These are phyloP conservation scores for Epichloe aotearoae DNA, from an alignment of 2,329 filamentous ascomycete genomes.

Conservation along the genomic window DNA sequence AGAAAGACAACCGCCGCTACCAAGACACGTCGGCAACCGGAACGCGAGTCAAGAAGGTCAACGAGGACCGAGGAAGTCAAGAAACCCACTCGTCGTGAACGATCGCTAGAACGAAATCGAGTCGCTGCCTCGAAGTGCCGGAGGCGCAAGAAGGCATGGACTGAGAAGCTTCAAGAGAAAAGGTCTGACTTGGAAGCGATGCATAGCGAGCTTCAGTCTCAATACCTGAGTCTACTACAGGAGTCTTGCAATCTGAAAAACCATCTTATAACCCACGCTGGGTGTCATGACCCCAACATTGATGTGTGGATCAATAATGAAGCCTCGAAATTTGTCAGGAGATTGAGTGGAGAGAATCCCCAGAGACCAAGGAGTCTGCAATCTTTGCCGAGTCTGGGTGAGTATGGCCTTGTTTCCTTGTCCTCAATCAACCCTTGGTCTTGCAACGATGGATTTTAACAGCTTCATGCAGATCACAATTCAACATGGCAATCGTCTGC, in stretches of 20 bases:
- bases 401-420: background rate
- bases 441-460: background rate
- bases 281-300: conserved; percentile 39
- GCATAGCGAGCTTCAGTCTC: conserved; percentile 28
- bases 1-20: background rate
- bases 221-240: conserved; percentile 27
- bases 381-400: conserved; percentile 1
- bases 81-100: conserved; percentile 27
- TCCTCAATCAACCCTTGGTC: background rate
- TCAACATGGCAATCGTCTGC: background rate
- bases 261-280: conserved; percentile 37
- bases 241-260: conserved; percentile 36
- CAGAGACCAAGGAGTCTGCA: background rate
- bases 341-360: background rate
- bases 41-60: background rate
- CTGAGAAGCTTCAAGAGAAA: conserved; percentile 34
- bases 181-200: conserved; percentile 30
- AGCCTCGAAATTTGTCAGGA: conserved; percentile 33
- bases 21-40: background rate
- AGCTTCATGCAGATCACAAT: background rate
- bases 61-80: background rate
- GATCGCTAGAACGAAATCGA: conserved; percentile 57
- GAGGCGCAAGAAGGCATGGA: conserved; percentile 48
- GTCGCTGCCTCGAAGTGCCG: conserved; percentile 63
- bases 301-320: conserved; percentile 39